Conservation (phyloP, 2,329 filamentous ascomycete genomes). For the Aspergillus sojae region DNA sequence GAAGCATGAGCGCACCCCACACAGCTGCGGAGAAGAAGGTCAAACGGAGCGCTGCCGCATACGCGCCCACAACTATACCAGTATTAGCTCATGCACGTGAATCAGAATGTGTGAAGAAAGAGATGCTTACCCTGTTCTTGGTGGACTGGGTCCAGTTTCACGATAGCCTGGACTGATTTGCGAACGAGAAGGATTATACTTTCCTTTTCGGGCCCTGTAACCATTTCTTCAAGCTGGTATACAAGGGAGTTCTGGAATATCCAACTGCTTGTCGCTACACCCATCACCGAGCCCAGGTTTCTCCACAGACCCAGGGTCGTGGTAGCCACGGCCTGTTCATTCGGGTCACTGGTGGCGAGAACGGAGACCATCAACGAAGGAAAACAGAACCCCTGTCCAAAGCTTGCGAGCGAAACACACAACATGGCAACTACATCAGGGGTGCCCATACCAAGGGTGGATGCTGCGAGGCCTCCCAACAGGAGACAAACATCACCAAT, state of each 20-base stretch:
- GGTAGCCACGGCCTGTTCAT: conserved; percentile 69
- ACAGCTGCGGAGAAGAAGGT: conserved; percentile 44
- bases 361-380: conserved; percentile 66
- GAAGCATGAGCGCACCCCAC: conserved; percentile 37
- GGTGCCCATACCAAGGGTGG: conserved; percentile 54
- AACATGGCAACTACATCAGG: conserved; percentile 58
- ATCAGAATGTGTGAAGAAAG: not conserved
- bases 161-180: conserved; percentile 53
- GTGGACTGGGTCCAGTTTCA: conserved; percentile 48
- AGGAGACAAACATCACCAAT: conserved; percentile 54
- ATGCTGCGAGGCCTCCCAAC: conserved; percentile 55
- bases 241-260: conserved; percentile 72
- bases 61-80: conserved; percentile 38
- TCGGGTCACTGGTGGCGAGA: conserved; percentile 61
- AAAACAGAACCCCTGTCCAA: conserved; percentile 67
- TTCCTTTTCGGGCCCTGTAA: conserved; percentile 62
- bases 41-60: conserved; percentile 38
- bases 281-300: conserved; percentile 70
- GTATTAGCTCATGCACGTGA: conserved; percentile 19
- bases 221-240: conserved; percentile 59
- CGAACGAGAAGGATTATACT: conserved; percentile 54
- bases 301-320: conserved; percentile 73
- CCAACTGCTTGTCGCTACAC: conserved; percentile 71
- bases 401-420: conserved; percentile 58
- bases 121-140: conserved; percentile 49